Conservation (phyloP, 441 rosid species). For the Syzygium malaccense region DNA sequence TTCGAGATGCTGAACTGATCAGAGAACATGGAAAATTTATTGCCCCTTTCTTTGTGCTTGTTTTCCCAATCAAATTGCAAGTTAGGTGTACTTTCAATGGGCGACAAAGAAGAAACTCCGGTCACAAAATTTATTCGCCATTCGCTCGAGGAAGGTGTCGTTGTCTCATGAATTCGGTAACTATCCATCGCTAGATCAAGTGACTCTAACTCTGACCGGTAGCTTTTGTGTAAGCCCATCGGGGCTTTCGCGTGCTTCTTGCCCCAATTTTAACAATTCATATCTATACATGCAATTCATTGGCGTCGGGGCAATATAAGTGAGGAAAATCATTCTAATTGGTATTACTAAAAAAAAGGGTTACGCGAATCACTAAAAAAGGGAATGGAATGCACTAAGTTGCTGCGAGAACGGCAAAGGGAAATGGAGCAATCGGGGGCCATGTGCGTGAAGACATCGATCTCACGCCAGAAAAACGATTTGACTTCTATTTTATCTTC, state of each 20-base stretch:
- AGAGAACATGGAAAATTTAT: neutral
- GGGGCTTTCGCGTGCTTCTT: neutral
- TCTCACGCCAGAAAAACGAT: neutral
- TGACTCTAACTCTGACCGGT: neutral
- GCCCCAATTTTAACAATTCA: neutral
- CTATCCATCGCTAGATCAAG: neutral
- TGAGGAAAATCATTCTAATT: neutral
- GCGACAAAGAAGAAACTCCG: neutral
- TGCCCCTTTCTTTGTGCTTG: neutral
- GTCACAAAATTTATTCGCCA: accelerated
- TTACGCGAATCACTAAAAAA: neutral
- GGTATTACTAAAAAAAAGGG: neutral
- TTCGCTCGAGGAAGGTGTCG: neutral
- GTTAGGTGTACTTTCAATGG: neutral
- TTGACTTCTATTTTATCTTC: neutral
- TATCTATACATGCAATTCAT: neutral
- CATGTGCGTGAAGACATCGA: neutral
- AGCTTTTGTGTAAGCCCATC: neutral
- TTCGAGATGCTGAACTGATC: neutral
- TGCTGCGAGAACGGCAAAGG: neutral
- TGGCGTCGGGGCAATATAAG: neutral
- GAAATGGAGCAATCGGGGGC: neutral
- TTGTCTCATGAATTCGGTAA: neutral
- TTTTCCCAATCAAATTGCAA: neutral
- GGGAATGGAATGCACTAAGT: neutral